Evolutionary conservation across 2,329 filamentous ascomycete genomes (phyloP).

Genomic region (Ustilaginoidea virens): DNA sequence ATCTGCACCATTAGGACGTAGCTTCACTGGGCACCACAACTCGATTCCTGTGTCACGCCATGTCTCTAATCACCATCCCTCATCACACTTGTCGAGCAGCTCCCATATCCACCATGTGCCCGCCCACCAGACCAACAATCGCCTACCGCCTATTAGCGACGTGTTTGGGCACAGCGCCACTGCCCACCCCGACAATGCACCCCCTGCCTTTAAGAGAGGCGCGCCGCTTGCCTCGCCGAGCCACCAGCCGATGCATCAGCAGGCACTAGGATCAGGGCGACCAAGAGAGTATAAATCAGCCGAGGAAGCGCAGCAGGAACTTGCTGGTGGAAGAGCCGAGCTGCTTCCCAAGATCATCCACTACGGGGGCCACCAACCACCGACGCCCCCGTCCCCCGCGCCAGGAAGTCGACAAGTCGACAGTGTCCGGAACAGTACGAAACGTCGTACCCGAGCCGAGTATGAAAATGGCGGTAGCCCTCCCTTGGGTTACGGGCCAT

Average conservation of each 20-base stretch:
- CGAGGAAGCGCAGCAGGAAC: slow-evolving; percentile 82
- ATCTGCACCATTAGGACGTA: slow-evolving; percentile 86
- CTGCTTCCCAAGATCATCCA: slow-evolving; percentile 87
- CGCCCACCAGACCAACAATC: slow-evolving; percentile 77
- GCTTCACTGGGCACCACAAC: slow-evolving; percentile 81
- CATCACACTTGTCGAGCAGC: slow-evolving; percentile 66
- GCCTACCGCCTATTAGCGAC: slow-evolving; percentile 83
- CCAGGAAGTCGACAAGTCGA: slow-evolving; percentile 33
- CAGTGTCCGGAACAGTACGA: slow-evolving; percentile 42
- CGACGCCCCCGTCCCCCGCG: slow-evolving; percentile 73
- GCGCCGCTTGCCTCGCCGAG: slow-evolving; percentile 65
- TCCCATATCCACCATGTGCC: slow-evolving; percentile 86
- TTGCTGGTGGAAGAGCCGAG: slow-evolving; percentile 85
- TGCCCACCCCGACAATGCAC: slow-evolving; percentile 39
- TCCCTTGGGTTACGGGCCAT: slow-evolving; percentile 62
- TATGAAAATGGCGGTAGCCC: slow-evolving; percentile 88
- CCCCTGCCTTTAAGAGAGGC: slow-evolving; percentile 38
- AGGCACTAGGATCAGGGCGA: slow-evolving; percentile 43
- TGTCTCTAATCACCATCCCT: slow-evolving; percentile 67
- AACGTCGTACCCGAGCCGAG: slow-evolving; percentile 70
- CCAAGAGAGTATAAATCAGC: slow-evolving; percentile 85
- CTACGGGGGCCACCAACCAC: slow-evolving; percentile 86
- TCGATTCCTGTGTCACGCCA: slow-evolving; percentile 63
- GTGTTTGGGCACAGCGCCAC: slow-evolving; percentile 76
- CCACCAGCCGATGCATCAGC: slow-evolving; percentile 40